Conservation (phyloP, 2,329 filamentous ascomycete species). For the Microascus cirrosus region DNA sequence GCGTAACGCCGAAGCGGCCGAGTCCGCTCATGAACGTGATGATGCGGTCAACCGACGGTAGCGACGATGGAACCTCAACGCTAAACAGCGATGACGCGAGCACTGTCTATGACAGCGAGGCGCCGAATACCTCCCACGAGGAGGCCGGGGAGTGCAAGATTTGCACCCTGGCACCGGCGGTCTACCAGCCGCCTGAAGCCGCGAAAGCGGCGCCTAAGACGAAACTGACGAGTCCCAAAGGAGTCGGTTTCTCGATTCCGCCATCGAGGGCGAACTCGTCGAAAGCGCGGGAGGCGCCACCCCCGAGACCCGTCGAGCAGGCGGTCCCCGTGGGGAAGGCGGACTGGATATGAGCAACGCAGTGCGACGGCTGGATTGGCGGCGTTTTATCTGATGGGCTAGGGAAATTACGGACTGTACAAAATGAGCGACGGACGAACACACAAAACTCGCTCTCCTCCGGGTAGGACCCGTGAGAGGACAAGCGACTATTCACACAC, state of each 20-base stretch:
- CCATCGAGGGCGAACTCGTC: neutral
- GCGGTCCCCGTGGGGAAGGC: slow-evolving; percentile 7
- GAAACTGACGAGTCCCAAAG: slow-evolving; percentile 30
- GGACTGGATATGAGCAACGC: slow-evolving; percentile 17
- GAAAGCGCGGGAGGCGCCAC: neutral
- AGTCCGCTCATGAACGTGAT: slow-evolving; percentile 15
- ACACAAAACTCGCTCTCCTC: too few relatives aligned
- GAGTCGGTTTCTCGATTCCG: slow-evolving; percentile 26
- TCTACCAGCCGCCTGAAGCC: slow-evolving; percentile 34
- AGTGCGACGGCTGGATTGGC: neutral
- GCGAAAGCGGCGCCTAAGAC: slow-evolving; percentile 13
- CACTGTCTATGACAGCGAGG: too few relatives aligned
- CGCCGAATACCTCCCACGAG: neutral
- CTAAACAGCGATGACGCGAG: slow-evolving; percentile 6
- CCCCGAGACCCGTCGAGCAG: neutral
- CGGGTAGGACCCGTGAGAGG: neutral
- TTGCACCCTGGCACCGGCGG: slow-evolving; percentile 35
- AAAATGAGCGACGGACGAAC: neutral
- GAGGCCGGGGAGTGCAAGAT: slow-evolving; percentile 15
- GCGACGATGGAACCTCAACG: slow-evolving; percentile 10
- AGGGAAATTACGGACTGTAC: neutral
- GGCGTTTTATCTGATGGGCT: too few relatives aligned
- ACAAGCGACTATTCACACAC: neutral
- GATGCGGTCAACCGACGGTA: slow-evolving; percentile 8
- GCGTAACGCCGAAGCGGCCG: slow-evolving; percentile 12